phyloP scores from a whole-genome alignment of 257 asterid genomes.

The Capsicum chinense region DNA sequence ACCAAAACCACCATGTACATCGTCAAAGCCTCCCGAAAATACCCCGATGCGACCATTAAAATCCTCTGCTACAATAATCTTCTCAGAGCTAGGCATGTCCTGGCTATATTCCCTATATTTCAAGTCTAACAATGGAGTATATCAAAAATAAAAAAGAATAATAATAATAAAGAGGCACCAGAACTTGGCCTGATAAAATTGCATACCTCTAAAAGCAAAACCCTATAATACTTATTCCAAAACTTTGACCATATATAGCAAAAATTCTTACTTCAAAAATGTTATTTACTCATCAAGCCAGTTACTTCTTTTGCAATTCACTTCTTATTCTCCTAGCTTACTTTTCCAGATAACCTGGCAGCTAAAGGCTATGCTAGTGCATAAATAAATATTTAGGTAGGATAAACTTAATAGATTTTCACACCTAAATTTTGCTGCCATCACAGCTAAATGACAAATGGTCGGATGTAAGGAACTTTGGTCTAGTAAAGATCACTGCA shows the following conservation, averaged over 20 bases:
- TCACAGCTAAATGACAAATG: conserved; percentile 13
- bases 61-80: too few species aligned
- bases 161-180: conserved; percentile 44
- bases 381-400: neutral
- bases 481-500: conserved; percentile 28
- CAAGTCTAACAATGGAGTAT: neutral
- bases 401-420: conserved; percentile 4
- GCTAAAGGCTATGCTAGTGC: neutral
- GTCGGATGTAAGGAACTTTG: conserved; percentile 8
- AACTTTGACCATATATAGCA: conserved; percentile 69
- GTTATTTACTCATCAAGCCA: conserved; percentile 55
- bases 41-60: too few species aligned
- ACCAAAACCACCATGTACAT: too few species aligned
- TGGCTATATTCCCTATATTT: too few species aligned
- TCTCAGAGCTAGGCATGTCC: too few species aligned
- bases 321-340: conserved; percentile 67
- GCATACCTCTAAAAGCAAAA: conserved; percentile 62
- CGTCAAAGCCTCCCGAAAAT: too few species aligned
- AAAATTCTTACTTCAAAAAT: conserved; percentile 65
- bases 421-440: conserved; percentile 15
- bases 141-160: neutral
- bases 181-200: conserved; percentile 47
- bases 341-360: conserved; percentile 43
- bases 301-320: conserved; percentile 77
- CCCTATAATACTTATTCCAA: conserved; percentile 81